Percentiles rank a stretch among this genome's conserved stretches.
Conservation (phyloP, 176 grass and related monocot genomes). For the Alopecurus myosuroides region DNA sequence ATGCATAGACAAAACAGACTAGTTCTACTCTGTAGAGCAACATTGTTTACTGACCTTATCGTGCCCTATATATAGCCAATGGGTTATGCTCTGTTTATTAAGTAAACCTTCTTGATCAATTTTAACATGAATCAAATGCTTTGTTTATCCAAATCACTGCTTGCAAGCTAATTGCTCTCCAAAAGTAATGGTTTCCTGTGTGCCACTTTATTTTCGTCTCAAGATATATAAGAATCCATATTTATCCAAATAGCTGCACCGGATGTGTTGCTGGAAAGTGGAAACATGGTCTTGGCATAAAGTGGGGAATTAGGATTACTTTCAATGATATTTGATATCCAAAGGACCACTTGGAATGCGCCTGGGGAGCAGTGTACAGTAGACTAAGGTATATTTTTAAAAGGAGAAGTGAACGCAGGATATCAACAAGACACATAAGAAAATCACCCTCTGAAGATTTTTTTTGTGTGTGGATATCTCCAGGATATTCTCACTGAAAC, state of each 20-base stretch:
- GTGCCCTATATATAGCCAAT: not conserved
- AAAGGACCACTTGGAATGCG: no score
- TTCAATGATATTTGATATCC: no score
- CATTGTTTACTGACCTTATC: not conserved
- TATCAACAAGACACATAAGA: not conserved
- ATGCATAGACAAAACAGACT: not conserved
- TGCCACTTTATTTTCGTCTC: not conserved
- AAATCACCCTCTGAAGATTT: not conserved
- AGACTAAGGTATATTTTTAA: no score
- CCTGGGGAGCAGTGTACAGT: no score
- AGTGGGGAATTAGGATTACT: no score
- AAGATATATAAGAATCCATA: not conserved
- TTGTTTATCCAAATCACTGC: not conserved
- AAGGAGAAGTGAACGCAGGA: not conserved
- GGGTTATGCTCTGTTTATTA: not conserved
- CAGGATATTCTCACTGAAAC: not conserved
- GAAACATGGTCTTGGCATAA: no score
- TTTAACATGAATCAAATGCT: not conserved
- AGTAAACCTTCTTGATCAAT: not conserved
- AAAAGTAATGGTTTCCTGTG: not conserved
- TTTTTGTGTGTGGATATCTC: not conserved
- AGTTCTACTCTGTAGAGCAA: not conserved
- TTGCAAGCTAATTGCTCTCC: not conserved
- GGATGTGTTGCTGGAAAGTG: no score
- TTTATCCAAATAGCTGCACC: no score